Conservation (phyloP, 768 basidiomycete species). For the Hypsizygus marmoreus region DNA sequence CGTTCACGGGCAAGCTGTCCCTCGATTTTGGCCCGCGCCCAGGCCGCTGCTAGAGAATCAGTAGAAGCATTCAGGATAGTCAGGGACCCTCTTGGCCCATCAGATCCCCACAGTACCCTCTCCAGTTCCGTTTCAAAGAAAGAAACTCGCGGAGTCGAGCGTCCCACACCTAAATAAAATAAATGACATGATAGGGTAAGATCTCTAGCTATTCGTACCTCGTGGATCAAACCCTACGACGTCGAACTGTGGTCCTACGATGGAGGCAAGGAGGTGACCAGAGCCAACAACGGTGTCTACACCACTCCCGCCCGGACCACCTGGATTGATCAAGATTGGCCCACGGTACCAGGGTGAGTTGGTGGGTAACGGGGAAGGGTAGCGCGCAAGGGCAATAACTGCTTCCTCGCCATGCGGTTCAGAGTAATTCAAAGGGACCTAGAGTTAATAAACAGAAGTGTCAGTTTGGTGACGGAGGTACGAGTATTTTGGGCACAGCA, state of each 20-base stretch:
- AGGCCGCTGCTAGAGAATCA: conserved; percentile 26
- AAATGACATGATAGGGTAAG: background rate
- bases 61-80: conserved; percentile 24
- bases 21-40: conserved; percentile 33
- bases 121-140: conserved; percentile 39
- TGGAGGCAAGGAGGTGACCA: conserved; percentile 26
- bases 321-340: conserved; percentile 47
- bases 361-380: conserved; percentile 32
- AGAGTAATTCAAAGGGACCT: conserved; percentile 51
- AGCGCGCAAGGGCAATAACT: conserved; percentile 43
- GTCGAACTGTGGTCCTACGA: conserved; percentile 47
- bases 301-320: conserved; percentile 51
- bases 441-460: background rate
- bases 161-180: conserved; percentile 29
- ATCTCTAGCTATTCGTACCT: conserved; percentile 35
- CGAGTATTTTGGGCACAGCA: too few relatives aligned
- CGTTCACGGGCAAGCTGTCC: conserved; percentile 34
- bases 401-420: conserved; percentile 39
- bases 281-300: conserved; percentile 26
- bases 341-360: conserved; percentile 38
- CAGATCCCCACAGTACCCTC: conserved; percentile 26
- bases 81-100: background rate
- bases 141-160: conserved; percentile 33
- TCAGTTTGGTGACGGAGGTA: background rate
- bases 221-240: conserved; percentile 49